These are phyloP conservation scores for Paralagenidium karlingii DNA, from an alignment of 352 stramenopile genomes.

Conservation along the genomic window DNA sequence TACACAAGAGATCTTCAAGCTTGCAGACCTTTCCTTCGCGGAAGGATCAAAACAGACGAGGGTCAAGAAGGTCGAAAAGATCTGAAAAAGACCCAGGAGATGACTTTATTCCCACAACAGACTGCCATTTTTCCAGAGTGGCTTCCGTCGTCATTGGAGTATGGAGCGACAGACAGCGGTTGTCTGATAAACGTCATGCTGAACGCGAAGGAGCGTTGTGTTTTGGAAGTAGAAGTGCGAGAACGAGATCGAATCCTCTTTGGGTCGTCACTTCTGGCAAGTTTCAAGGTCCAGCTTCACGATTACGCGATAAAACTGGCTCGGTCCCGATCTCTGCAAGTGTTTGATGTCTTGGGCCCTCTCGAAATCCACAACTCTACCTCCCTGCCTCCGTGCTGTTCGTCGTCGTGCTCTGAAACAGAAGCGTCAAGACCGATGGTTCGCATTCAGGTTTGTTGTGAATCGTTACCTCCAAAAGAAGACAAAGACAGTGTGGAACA, in stretches of 20 bases:
- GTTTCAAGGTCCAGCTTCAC: slow-evolving; percentile 25
- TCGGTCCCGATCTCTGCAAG: slow-evolving; percentile 9
- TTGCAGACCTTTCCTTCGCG: too few species aligned
- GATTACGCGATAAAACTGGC: slow-evolving; percentile 25
- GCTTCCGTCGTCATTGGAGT: too few species aligned
- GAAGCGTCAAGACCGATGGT: too few species aligned
- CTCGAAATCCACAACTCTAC: too few species aligned
- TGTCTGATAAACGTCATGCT: slow-evolving; percentile 3
- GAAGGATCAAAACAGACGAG: slow-evolving; percentile 14
- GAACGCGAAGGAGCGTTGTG: background rate
- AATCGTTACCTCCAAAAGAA: too few species aligned
- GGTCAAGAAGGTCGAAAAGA: slow-evolving; percentile 6
- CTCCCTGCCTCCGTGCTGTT: too few species aligned
- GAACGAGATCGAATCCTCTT: slow-evolving; percentile 62
- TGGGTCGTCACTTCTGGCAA: slow-evolving; percentile 47
- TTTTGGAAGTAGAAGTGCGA: slow-evolving; percentile 34
- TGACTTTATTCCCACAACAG: background rate
- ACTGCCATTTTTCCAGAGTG: too few species aligned
- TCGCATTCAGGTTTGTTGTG: too few species aligned
- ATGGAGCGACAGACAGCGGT: slow-evolving; percentile 11
- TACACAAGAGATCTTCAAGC: too few species aligned
- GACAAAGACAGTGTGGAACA: too few species aligned
- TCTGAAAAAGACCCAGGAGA: background rate
- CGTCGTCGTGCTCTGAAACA: too few species aligned
- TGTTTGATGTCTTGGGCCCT: slow-evolving; percentile 36